Base-by-base conservation (phyloP, 2,329 filamentous ascomycete genomes). In the Aureobasidium sp. region DNA sequence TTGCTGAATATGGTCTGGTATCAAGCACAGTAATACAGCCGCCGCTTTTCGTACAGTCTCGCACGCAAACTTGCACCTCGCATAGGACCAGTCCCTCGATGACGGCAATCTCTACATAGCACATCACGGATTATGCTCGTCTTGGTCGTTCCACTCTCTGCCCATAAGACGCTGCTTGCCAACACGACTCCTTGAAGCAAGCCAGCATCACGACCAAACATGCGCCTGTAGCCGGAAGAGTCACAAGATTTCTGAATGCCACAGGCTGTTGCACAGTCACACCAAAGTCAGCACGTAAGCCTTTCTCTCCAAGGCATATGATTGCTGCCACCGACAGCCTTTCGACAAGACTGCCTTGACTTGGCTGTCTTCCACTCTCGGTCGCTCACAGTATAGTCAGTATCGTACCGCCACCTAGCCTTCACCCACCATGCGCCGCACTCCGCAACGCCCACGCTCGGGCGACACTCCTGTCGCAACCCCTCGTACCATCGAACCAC, bases 371-470 rank as follows among this genome's bases (percentile, higher is more conserved):
- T n/a, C 49, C 22, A 12, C 25, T 36, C 22, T 11, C 29, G 14
- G 25, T 14, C 39, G 25, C 60, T 56, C 36, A 59, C 45, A n/a
- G 22, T 15, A 29, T 34, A 25, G 9, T 17, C 44, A 59, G 42
- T 29, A 59, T 25, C 34, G 6, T 29, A 20, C 27, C 34, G 44
- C 56, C 56, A 29, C 44, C 31, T 22, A 49, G 31, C 22, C 56
- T 22, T 31, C 15, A 49, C 34, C 36, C 47, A 45, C 14, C 31
- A 63, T 63, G 62, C 62, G 62, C 53, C 62, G 62, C 45, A 60
- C 45, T 29, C 62, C 53, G 11, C 51, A 62, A 36, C 53, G 62
- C 37, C 47, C 62, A 34, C 52, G 44, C 15, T 27, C 55, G 14
- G 36, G 27, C 20, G 55, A 58, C 9, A 20, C 22, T 34, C 2